Evolutionary conservation across 2,329 filamentous ascomycete genomes (phyloP), one percentile per base, ranked within the genome.

Genomic region (Penicillium sp.): DNA sequence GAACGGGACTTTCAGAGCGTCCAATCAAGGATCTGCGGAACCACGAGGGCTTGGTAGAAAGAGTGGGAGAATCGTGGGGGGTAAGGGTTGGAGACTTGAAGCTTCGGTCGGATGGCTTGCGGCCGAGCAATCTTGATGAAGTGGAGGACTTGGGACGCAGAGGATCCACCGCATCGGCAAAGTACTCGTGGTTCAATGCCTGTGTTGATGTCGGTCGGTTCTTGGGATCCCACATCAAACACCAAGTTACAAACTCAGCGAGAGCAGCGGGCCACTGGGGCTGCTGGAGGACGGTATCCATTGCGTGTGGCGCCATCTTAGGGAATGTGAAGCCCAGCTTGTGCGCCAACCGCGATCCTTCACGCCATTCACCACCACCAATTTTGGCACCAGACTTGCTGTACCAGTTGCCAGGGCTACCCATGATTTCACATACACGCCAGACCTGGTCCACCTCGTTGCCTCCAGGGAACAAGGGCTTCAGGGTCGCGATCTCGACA

Each of bases 401-500:
- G 74, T 96, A 95, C 95, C 95, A 99, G 78, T 93, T 93, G 45
- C 95, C 95, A 3, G 95, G 95, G 78, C 93, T 98, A 50, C 95
- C 95, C 95, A 99, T 99, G 57, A 99, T 96, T 75, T 99, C 95
- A 72, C 95, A 99, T 0, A 99, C 91, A 66, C 95, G 88, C 95
- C 95, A 99, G 1, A 99, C 95, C 75, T 99, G 95, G 68, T 99
- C 95, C 1, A 99, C 95, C 79, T 99, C 95, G 72, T 99, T 99
- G 70, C 92, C 92, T 67, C 95, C 95, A 11, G 95, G 95, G 81
- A 99, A 99, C 11, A 99, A 81, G 19, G 95, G 95, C 80, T 98
- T 99, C 57, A 99, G 75, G 0, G 95, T 99, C 26, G 95, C 95
- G 62, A 99, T 90, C 74, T 99, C 95, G 11, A 99, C 95, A 7